Evolutionary conservation across 169 alveolate species (phyloP), one percentile per base, ranked within the genome.

Genomic region (Prorocentrum cordatum): DNA sequence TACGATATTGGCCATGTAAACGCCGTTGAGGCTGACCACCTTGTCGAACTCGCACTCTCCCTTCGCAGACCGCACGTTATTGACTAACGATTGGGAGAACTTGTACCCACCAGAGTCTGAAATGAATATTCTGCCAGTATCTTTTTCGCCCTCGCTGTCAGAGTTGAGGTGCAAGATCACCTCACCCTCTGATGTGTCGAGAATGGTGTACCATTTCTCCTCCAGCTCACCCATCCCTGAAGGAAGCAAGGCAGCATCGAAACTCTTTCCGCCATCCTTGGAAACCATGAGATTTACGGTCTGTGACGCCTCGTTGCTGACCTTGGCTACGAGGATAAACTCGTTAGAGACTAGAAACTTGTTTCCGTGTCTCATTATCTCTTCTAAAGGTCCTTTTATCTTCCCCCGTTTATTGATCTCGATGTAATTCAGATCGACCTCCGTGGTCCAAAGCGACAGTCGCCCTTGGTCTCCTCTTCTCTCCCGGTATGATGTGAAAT

Each of bases 161-260:
- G 73, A 35, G 88, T 79, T 79, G 27, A 79, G 42, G 39, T 79
- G 88, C 5, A 79, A 66, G 26, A 79, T 62, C 22, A 79, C 88
- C 31, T 73, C 72, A 2, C 88, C 88, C 75, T 79, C 88, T 0
- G 88, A 79, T 32, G 88, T 79, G 64, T 79, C 88, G 35, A 79
- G 68, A 7, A 79, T 61, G 45, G 88, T 79, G 29, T 79, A 79
- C 88, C 90, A 80, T 14, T 80, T 80, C 68, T 80, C 90, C 38
- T 80, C 90, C 7, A 80, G 90, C 80, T 80, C 90, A 0, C 90
- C 90, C 90, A 80, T 80, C 27, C 90, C 90, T n/a, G 80, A 62
- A 14, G 90, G 90, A 35, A 80, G 58, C 31, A 80, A n/a, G 20
- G 90, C 90, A 1, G 80, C 90, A n/a, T n/a, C n/a, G n/a, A n/a